Evolutionary conservation across 345 rosid genomes (phyloP).

Genomic region (Eutrema japonicum): DNA sequence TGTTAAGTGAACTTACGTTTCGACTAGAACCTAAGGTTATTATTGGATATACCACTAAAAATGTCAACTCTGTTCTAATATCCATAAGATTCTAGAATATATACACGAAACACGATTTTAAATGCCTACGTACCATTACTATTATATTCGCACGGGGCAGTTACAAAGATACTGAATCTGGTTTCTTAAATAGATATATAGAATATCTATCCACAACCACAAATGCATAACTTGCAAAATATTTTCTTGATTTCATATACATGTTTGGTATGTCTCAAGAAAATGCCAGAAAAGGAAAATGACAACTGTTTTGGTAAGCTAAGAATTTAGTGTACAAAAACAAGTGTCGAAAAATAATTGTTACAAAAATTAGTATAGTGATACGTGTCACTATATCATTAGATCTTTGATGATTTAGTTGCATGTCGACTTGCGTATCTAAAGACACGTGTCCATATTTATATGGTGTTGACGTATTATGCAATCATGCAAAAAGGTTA

Average conservation of each 20-base stretch:
- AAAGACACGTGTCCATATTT: conserved; percentile 6
- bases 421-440: conserved; percentile 3
- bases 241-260: neutral
- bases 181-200: neutral
- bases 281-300: conserved; percentile 16
- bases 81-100: conserved; percentile 19
- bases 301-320: conserved; percentile 27
- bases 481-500: conserved; percentile 13
- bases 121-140: neutral
- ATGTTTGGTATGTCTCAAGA: conserved; percentile 18
- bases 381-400: neutral
- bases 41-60: neutral
- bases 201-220: conserved; percentile 9
- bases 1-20: neutral
- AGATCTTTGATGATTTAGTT: conserved; percentile 4
- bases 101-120: conserved; percentile 1
- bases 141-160: neutral
- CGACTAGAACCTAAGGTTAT: neutral
- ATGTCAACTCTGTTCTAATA: neutral
- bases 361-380: neutral
- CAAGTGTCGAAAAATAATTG: neutral
- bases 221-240: neutral
- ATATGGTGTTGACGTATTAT: conserved; percentile 13
- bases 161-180: conserved; percentile 23
- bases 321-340: conserved; percentile 4